Conservation (phyloP, 352 stramenopile genomes). For the Phytophthora palmivora region DNA sequence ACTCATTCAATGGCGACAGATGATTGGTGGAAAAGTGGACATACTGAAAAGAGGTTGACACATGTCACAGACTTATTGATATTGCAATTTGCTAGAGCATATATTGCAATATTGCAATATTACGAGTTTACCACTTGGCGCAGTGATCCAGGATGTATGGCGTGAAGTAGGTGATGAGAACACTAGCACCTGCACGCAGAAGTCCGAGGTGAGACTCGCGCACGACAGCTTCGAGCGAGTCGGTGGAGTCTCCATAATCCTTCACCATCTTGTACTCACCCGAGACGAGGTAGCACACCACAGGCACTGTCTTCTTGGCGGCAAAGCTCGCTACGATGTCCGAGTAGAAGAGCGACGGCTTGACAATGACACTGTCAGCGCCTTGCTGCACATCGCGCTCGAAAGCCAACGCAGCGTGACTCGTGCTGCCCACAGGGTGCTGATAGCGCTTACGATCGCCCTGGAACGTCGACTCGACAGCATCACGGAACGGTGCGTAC, state of each 20-base stretch:
- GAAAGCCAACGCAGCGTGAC: conserved; percentile 83
- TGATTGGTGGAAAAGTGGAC: conserved; percentile 40
- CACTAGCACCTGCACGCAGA: conserved; percentile 94
- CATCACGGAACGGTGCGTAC: conserved; percentile 97
- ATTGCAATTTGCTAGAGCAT: too few species aligned
- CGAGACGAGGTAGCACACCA: conserved; percentile 99
- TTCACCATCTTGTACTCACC: conserved; percentile 99
- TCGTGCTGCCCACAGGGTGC: conserved; percentile 88
- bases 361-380: conserved; percentile 99
- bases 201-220: conserved; percentile 83
- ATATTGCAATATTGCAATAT: neutral
- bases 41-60: conserved; percentile 6
- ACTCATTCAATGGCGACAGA: neutral
- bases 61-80: conserved; percentile 19
- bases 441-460: conserved; percentile 98
- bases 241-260: conserved; percentile 88
- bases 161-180: conserved; percentile 99
- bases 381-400: conserved; percentile 87
- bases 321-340: conserved; percentile 97
- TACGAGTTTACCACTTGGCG: conserved; percentile 68
- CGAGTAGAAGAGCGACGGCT: conserved; percentile 98
- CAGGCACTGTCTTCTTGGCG: conserved; percentile 92
- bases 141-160: conserved; percentile 88
- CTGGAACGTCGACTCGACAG: conserved; percentile 97
- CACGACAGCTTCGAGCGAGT: conserved; percentile 87